Evolutionary conservation across 441 rosid genomes (phyloP), one percentile per base, ranked within the genome.

Genomic region (Pelargonium citronellum): DNA sequence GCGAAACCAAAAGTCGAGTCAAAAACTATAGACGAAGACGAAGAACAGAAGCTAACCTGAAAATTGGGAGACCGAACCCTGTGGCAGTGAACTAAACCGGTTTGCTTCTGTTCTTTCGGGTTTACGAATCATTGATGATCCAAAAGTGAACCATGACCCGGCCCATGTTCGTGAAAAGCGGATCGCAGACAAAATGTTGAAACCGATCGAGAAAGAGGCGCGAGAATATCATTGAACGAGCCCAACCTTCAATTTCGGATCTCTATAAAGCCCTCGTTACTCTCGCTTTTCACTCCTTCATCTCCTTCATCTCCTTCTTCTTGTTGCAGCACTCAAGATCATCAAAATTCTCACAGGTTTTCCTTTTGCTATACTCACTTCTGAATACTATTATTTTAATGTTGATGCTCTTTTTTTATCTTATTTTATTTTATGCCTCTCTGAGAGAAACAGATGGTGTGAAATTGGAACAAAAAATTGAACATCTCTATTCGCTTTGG

Each of bases 231-330:
- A 58, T 19, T 20, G 64, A 58, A 58, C 34, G 64, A 58, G 10
- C 34, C 30, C n/a, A 58, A 58, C 64, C 64, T 58, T 58, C 64
- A 58, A 58, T 58, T 58, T 58, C 64, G 64, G 64, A 7, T 58
- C 34, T 9, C 64, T 58, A 19, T 58, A 58, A 58, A 58, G 11
- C 64, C 64, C 30, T 20, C 19, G 1, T 19, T 6, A 19, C 62
- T 57, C 62, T 57, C 64, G 19, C 64, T 58, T 58, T 27, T 58
- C 64, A 3, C 64, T 17, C 30, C 64, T 20, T 58, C 64, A 27
- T 11, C 64, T 20, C 1, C 17, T 57, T 55, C 22, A 15, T 8
- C 62, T 16, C 17, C 62, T 17, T 2, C 62, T 57, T 22, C 64
- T 58, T 27, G 13, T 58, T 12, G 64, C 10, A 7, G 64, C 43